These are phyloP conservation scores for Chaetomium tenue DNA, from an alignment of 495 filamentous ascomycete species.

Conservation along the genomic window DNA sequence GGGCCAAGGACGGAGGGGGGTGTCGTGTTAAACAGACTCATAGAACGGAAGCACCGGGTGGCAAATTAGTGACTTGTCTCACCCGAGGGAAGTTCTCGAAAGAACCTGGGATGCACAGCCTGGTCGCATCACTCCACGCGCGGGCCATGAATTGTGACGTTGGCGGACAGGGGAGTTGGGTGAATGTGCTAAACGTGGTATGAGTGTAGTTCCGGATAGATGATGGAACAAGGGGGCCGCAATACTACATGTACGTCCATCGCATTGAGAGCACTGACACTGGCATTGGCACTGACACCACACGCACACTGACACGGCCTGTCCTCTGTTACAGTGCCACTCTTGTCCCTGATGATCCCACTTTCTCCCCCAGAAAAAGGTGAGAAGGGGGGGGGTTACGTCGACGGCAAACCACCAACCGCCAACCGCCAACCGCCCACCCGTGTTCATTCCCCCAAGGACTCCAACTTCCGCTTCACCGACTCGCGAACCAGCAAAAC, in stretches of 20 bases:
- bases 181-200: neutral
- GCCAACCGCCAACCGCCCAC: too few relatives aligned
- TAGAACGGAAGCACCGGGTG: constrained; percentile 5
- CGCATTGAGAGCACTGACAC: too few relatives aligned
- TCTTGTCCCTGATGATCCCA: neutral
- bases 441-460: neutral
- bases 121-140: constrained; percentile 8
- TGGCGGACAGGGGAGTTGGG: neutral
- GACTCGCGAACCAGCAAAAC: constrained; percentile 8
- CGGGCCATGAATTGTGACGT: constrained; percentile 1
- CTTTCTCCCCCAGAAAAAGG: too few relatives aligned
- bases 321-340: neutral
- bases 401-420: constrained; percentile 4
- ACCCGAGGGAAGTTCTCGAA: constrained; percentile 5
- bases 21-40: neutral
- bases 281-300: too few relatives aligned
- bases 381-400: neutral
- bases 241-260: too few relatives aligned
- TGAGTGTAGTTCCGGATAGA: too few relatives aligned
- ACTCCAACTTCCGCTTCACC: neutral
- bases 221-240: too few relatives aligned
- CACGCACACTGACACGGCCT: neutral
- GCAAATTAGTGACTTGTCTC: neutral
- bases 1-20: neutral
- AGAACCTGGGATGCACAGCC: neutral